phyloP scores from a whole-genome alignment of 2,329 filamentous ascomycete species.

The Cladosporium colombiae region DNA sequence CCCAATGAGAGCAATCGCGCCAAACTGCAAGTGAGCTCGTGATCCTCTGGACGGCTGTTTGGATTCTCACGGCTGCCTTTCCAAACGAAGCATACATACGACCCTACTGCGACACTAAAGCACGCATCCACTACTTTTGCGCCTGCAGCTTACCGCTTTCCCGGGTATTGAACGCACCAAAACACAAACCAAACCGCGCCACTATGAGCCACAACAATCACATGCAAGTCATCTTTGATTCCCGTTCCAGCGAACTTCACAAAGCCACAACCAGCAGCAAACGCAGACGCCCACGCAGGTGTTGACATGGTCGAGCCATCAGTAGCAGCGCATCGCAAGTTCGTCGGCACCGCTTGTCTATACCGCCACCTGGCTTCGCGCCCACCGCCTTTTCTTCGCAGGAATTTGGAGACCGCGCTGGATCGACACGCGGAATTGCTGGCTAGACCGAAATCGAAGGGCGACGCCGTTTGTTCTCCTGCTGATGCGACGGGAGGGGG shows the following conservation, averaged over 20 bases:
- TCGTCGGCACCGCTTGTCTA: constrained; percentile 24
- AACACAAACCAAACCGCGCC: background rate
- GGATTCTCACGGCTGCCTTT: background rate
- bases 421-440: constrained; percentile 31
- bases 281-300: background rate
- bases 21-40: background rate
- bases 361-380: constrained; percentile 22
- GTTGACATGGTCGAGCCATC: constrained; percentile 25
- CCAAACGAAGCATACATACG: background rate
- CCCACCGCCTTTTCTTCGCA: constrained; percentile 31
- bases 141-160: constrained; percentile 1
- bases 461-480: constrained; percentile 8
- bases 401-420: constrained; percentile 35
- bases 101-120: background rate
- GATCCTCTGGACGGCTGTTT: background rate
- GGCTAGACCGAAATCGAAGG: constrained; percentile 10
- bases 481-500: constrained; percentile 4
- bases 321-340: constrained; percentile 19
- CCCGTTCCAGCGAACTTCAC: background rate
- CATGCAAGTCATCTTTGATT: constrained; percentile 8
- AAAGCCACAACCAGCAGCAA: background rate
- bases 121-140: background rate
- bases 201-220: constrained; percentile 3
- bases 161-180: background rate
- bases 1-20: background rate